Percentiles rank a stretch among this genome's conserved stretches.
Conservation (phyloP, 1,284 basidiomycete genomes). For the Gomphus sp. region DNA sequence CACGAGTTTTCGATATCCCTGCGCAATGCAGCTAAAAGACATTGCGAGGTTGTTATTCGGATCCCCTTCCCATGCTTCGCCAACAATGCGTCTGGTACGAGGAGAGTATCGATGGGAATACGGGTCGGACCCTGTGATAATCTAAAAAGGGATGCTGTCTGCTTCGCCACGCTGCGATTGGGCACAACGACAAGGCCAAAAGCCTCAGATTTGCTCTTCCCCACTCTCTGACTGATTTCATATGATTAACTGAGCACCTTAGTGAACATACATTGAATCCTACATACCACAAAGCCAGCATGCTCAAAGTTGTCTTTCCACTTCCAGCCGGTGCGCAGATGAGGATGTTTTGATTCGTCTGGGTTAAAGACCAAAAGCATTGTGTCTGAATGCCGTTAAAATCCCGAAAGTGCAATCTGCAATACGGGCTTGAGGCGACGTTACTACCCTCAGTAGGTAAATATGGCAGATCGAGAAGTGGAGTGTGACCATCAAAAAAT, state of each 20-base stretch:
- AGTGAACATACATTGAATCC: background rate
- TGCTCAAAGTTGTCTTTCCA: conserved; percentile 67
- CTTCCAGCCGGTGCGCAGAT: conserved; percentile 74
- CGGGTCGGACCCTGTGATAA: background rate
- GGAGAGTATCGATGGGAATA: conserved; percentile 36
- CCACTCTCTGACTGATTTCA: conserved; percentile 37
- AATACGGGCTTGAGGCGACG: conserved; percentile 34
- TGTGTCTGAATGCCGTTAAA: conserved; percentile 92
- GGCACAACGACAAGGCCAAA: conserved; percentile 49
- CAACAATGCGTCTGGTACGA: conserved; percentile 23
- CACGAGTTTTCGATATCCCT: conserved; percentile 17
- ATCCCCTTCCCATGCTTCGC: conserved; percentile 31
- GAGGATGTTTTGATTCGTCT: conserved; percentile 67
- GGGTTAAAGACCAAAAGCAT: conserved; percentile 74
- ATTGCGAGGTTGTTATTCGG: conserved; percentile 43
- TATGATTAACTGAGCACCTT: background rate
- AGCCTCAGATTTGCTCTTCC: conserved; percentile 25
- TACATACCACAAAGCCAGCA: conserved; percentile 6
- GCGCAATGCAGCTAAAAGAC: conserved; percentile 37
- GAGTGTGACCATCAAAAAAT: conserved; percentile 52
- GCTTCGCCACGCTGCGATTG: conserved; percentile 13
- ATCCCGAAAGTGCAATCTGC: conserved; percentile 36
- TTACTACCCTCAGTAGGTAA: conserved; percentile 51
- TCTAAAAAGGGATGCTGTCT: conserved; percentile 3
- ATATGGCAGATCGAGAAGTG: conserved; percentile 76